These are phyloP conservation scores for Afroboletus lepidellus DNA, from an alignment of 1,284 basidiomycete genomes.

Conservation along the genomic window DNA sequence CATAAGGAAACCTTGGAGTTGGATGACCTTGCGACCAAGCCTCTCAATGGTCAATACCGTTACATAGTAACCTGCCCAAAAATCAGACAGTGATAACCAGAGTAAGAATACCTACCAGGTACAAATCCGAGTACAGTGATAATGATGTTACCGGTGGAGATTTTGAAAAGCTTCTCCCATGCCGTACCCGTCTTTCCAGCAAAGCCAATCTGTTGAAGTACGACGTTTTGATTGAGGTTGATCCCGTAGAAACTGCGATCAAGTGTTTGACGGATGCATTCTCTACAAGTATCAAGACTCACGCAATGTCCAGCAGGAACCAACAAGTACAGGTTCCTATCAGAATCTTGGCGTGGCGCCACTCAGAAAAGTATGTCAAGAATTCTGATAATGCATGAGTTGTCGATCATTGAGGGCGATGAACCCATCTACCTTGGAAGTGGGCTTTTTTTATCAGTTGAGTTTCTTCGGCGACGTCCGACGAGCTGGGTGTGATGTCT, in stretches of 20 bases:
- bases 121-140: constrained; percentile 73
- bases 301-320: constrained; percentile 59
- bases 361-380: constrained; percentile 51
- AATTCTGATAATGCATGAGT: constrained; percentile 38
- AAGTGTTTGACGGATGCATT: background rate
- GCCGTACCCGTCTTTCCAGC: constrained; percentile 54
- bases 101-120: constrained; percentile 48
- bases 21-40: constrained; percentile 72
- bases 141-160: constrained; percentile 67
- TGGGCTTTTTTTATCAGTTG: constrained; percentile 37
- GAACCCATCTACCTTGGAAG: constrained; percentile 33
- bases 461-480: background rate
- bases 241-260: constrained; percentile 66
- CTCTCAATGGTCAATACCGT: constrained; percentile 69
- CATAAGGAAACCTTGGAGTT: constrained; percentile 75
- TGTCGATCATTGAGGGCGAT: background rate
- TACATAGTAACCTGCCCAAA: constrained; percentile 59
- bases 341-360: constrained; percentile 54
- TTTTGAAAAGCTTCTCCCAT: constrained; percentile 63
- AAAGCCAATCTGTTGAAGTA: constrained; percentile 66
- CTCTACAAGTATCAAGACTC: constrained; percentile 14
- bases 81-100: background rate
- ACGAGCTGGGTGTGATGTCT: constrained; percentile 9
- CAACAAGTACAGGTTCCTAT: constrained; percentile 53
- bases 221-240: constrained; percentile 77